Conservation (phyloP, 768 basidiomycete species). For the Collybia sp. region DNA sequence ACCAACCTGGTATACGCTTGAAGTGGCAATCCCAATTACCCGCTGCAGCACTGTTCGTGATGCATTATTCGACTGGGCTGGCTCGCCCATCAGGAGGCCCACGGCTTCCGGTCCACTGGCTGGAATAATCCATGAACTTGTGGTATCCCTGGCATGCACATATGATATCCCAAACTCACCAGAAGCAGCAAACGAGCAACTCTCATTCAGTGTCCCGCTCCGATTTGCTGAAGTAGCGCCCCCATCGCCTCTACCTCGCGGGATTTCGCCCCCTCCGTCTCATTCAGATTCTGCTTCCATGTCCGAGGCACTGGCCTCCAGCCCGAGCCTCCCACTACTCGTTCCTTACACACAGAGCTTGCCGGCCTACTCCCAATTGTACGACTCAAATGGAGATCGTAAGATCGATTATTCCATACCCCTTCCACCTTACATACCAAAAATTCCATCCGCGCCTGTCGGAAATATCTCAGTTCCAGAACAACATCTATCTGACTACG, state of each 20-base stretch:
- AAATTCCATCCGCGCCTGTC: neutral
- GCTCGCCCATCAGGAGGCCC: constrained; percentile 34
- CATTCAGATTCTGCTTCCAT: neutral
- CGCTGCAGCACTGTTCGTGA: constrained; percentile 17
- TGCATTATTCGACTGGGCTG: constrained; percentile 32
- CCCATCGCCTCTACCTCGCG: constrained; percentile 18
- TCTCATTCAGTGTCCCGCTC: constrained; percentile 46
- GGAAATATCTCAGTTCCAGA: no score
- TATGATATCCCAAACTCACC: constrained; percentile 43
- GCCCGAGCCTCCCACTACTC: constrained; percentile 11
- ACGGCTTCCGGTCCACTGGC: constrained; percentile 52
- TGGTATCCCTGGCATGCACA: constrained; percentile 48
- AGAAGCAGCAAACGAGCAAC: constrained; percentile 23
- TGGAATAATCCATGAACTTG: constrained; percentile 48
- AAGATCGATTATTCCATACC: constrained; percentile 64
- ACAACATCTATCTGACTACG: no score
- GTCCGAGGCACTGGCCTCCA: constrained; percentile 4
- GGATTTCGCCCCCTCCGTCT: constrained; percentile 9
- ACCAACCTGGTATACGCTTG: constrained; percentile 56
- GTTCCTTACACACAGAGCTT: constrained; percentile 28
- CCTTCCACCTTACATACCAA: constrained; percentile 59
- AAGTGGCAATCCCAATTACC: constrained; percentile 47
- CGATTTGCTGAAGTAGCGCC: constrained; percentile 38
- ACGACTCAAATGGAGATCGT: constrained; percentile 66
- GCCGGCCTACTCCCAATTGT: constrained; percentile 78